Conservation (phyloP, 306 rosid species). For the Acacia confusa region DNA sequence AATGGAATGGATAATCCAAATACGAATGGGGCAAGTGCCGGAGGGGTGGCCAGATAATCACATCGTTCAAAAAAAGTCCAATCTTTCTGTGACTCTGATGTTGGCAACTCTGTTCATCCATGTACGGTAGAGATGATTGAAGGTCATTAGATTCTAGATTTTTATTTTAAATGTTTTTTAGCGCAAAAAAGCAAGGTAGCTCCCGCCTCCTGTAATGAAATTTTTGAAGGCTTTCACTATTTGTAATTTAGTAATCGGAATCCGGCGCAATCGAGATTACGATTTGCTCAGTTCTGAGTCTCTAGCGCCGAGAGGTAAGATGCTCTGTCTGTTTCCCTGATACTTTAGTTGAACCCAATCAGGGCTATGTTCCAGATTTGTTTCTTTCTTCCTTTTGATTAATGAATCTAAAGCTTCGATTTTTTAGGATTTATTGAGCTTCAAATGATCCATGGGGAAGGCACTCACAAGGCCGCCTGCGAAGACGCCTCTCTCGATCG, state of each 20-base stretch:
- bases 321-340: background rate
- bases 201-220: background rate
- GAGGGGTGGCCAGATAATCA: background rate
- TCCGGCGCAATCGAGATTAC: background rate
- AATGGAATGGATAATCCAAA: no score
- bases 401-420: background rate
- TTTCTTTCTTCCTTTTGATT: background rate
- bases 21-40: background rate
- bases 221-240: background rate
- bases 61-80: background rate
- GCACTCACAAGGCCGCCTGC: constrained; percentile 20
- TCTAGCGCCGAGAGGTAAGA: background rate
- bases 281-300: background rate
- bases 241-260: background rate
- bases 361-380: background rate
- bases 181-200: background rate
- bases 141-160: background rate
- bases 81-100: background rate
- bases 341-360: background rate
- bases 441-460: constrained; percentile 53
- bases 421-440: constrained; percentile 9
- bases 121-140: background rate
- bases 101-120: background rate
- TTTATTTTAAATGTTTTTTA: background rate
- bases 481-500: constrained; percentile 36